Base-by-base conservation (phyloP, 2,329 filamentous ascomycete species). In the Stemphylium vesicarium region DNA sequence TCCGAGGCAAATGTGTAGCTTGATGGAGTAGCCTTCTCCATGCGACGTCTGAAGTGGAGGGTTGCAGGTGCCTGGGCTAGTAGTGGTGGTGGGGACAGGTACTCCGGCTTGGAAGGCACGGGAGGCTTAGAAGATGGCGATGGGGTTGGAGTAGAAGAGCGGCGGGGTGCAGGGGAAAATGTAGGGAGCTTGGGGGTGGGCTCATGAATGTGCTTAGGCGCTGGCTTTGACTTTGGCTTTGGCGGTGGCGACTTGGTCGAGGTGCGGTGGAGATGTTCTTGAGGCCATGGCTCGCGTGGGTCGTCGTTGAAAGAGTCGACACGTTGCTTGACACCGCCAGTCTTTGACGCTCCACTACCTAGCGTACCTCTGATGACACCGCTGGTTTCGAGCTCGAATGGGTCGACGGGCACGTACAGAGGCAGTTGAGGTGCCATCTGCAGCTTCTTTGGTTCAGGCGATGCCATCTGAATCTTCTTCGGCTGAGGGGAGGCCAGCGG, bases 1-100 rank as follows among this genome's bases (percentile, higher is more conserved):
- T 76, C 76, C 10, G 77, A 78, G 4, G 77, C 75, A 50, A 79
- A 75, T 1, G 78, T 80, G 50, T 78, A 78, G 33, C 69, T 72
- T 8, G 75, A 79, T 6, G 71, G 75, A 2, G 75, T 78, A 0
- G 59, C 48, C 43, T 75, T 74, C 37, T 77, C 73, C 8, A 69
- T 56, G 50, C 70, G 62, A 22, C 74, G 70, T 16, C 64, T 64
- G 10, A 65, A 37, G 47, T 44, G 44, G 40, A 51, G 31, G 12
- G 50, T 51, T 9, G 53, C 35, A 11, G 51, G 46, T 1, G 53
- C 40, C 33, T 50, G 46, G 37, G 48, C 50, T 22, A 54, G 47
- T 15, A 50, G 43, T 15, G 53, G 49, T 24, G 53, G 39, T 10
- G 59, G 53, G 36, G 53, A 47, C 13, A 57, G 48, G 16, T 53